Evolutionary conservation across 805 yeast species (phyloP), one percentile per base, ranked within the genome.

Genomic region (Metschnikowia borealis): DNA sequence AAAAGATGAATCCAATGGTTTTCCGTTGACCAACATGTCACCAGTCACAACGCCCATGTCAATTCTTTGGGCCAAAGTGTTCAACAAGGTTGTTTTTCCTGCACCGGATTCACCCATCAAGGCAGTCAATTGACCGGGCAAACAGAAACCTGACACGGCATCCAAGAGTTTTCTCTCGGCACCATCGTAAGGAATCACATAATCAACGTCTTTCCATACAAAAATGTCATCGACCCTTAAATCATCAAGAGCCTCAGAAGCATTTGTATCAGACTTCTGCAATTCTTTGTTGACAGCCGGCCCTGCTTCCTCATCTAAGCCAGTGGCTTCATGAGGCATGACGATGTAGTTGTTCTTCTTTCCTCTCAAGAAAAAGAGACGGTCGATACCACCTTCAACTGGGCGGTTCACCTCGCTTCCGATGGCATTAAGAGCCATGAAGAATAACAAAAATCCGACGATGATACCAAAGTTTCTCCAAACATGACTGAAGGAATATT

Each of bases 51-150:
- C 78, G 64, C 86, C 86, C 65, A 72, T 71, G 37, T 78, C 75
- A 52, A 76, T 71, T 64, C 85, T 69, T 57, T 77, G 79, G 40
- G 83, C 78, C 50, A 80, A 66, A 18, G 74, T 74, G 62, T 80
- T 81, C 56, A 80, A 68, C 48, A 80, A 64, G 10, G 84, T 80
- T 10, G 84, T 80, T 57, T 80, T 80, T 61, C 85, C 84, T 29
- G 83, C 83, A 62, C 84, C 84, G n/a, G 84, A 79, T 44, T 79
- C 83, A 56, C 84, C 84, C 83, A 80, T 79, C 29, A 80, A 63
- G 11, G 85, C 85, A 20, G 84, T 81, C 59, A 80, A 63, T 6
- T 77, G 71, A 41, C 85, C 85, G 2, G 85, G 84, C 34, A 60
- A 56, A 47, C 68, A 63, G 54, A 53, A 68, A 1, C 73, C 73